Percentiles rank a stretch among this genome's conserved stretches.
phyloP scores from a whole-genome alignment of 2,329 filamentous ascomycete genomes.

The Ophidiomyces ophidiicola region DNA sequence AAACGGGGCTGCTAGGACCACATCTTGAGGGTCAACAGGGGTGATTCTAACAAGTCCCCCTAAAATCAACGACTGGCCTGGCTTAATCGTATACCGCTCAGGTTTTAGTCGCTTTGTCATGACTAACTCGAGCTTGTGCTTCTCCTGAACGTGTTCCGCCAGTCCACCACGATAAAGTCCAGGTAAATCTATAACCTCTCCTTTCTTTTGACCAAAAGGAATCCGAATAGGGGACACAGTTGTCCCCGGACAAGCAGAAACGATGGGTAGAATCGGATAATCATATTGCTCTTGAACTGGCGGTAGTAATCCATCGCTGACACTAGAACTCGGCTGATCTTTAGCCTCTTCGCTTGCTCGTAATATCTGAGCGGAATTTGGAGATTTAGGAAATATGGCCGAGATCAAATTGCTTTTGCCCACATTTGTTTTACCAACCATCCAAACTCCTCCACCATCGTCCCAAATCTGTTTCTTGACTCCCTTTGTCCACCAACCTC shows the following conservation, averaged over 20 bases:
- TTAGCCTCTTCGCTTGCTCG: not conserved
- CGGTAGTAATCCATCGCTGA: constrained; percentile 53
- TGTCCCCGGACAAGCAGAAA: constrained; percentile 79
- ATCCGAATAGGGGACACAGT: constrained; percentile 91
- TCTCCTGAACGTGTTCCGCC: constrained; percentile 55
- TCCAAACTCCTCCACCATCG: constrained; percentile 78
- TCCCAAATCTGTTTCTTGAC: constrained; percentile 77
- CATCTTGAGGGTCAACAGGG: constrained; percentile 50
- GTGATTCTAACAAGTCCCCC: constrained; percentile 83
- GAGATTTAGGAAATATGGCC: constrained; percentile 67
- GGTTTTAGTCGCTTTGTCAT: constrained; percentile 69
- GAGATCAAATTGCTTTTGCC: constrained; percentile 91
- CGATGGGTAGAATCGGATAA: constrained; percentile 73
- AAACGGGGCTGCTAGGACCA: constrained; percentile 77
- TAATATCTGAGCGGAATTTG: constrained; percentile 21
- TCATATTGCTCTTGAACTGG: constrained; percentile 59
- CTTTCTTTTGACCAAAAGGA: constrained; percentile 72
- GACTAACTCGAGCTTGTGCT: constrained; percentile 55
- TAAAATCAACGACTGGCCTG: constrained; percentile 67
- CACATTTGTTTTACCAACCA: constrained; percentile 97
- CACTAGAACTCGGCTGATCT: too few species aligned
- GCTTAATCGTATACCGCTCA: constrained; percentile 58
- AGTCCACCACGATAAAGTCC: constrained; percentile 66
- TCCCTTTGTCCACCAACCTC: constrained; percentile 80
- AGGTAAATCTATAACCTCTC: constrained; percentile 86